Evolutionary conservation across 352 stramenopile genomes (phyloP).

Genomic region (Phytophthora fragariaefolia): DNA sequence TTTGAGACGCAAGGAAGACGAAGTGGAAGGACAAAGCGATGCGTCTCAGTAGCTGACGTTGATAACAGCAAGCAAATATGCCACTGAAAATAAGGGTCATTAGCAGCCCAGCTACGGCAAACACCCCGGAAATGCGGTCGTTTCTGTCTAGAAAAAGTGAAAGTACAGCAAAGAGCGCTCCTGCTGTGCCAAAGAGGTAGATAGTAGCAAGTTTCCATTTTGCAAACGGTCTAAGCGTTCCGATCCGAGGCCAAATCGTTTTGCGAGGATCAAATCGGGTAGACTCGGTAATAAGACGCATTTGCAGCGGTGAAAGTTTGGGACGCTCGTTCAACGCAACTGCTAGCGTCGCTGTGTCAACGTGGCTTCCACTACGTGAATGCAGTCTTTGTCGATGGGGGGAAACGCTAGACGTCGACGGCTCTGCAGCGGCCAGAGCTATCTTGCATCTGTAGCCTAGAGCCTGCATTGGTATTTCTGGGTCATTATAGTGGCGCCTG

Average conservation of each 20-base stretch:
- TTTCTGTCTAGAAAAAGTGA: not conserved
- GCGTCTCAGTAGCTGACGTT: conserved; percentile 16
- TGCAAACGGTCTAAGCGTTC: not conserved
- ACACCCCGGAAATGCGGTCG: not conserved
- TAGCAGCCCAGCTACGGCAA: not conserved
- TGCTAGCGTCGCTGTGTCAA: not conserved
- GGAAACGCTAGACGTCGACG: not conserved
- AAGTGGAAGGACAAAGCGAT: conserved; percentile 19
- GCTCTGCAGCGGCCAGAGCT: not conserved
- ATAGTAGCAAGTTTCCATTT: not conserved
- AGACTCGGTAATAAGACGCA: conserved; percentile 6
- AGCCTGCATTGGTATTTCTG: not conserved
- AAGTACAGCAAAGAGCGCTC: not conserved
- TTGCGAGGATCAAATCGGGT: conserved; percentile 2
- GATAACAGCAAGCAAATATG: conserved; percentile 8
- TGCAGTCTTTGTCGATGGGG: not conserved
- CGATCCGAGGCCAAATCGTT: conserved; percentile 24
- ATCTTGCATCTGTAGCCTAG: conserved; percentile 16
- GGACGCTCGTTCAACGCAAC: not conserved
- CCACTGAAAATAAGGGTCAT: not conserved
- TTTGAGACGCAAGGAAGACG: conserved; percentile 3
- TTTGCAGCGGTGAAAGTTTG: conserved; percentile 6
- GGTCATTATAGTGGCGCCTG: not conserved
- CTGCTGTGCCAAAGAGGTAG: not conserved
- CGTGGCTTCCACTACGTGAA: not conserved